These are phyloP conservation scores for Penicillium sp. DNA, from an alignment of 2,329 filamentous ascomycete genomes.

Conservation along the genomic window DNA sequence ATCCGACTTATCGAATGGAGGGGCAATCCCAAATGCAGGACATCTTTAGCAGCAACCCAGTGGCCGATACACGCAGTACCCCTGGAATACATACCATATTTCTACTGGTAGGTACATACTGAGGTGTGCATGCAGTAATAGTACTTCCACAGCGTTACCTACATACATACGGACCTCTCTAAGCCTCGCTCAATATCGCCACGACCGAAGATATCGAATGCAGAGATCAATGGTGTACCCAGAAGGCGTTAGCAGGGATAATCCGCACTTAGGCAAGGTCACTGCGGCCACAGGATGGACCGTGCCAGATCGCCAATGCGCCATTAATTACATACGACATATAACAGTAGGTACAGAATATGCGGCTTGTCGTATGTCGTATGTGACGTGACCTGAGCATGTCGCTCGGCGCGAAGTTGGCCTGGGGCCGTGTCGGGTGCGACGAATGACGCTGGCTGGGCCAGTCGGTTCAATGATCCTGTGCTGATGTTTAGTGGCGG, in stretches of 20 bases:
- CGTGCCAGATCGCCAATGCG: constrained; percentile 11
- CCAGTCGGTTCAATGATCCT: constrained; percentile 21
- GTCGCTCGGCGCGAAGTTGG: background rate
- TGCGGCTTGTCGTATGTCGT: background rate
- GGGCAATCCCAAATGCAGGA: constrained; percentile 11
- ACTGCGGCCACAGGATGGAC: constrained; percentile 4
- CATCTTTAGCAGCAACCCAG: background rate
- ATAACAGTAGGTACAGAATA: background rate
- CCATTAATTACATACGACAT: constrained; percentile 7
- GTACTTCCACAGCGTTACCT: constrained; percentile 5
- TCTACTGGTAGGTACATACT: too few relatives aligned
- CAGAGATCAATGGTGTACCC: background rate
- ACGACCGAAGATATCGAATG: background rate
- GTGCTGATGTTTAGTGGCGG: constrained; percentile 9
- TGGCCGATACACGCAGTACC: background rate
- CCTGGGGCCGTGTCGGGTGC: constrained; percentile 22
- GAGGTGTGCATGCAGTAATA: too few relatives aligned
- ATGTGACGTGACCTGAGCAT: background rate
- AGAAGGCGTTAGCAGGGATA: background rate
- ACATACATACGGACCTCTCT: background rate
- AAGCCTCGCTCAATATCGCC: background rate
- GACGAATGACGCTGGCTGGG: constrained; percentile 13
- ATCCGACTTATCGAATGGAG: background rate
- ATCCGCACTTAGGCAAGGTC: background rate
- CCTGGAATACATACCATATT: background rate